Percentiles rank a stretch among this genome's conserved stretches.
Conservation (phyloP, 2,329 filamentous ascomycete species). For the Penicillium concentricum region DNA sequence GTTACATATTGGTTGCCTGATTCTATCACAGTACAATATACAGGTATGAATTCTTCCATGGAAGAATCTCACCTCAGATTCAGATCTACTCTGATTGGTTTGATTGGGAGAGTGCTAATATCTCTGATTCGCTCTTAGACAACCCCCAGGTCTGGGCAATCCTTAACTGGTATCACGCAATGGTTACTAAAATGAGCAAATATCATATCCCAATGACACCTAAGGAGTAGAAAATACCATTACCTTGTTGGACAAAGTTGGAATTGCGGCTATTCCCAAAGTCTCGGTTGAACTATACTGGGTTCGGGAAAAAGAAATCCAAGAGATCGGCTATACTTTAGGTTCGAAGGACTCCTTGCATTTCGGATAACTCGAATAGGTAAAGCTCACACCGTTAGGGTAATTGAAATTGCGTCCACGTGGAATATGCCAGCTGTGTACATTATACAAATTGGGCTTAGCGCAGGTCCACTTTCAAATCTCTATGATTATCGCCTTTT, state of each 20-base stretch:
- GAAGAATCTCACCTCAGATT: conserved; percentile 9
- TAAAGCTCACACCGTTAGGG: not conserved
- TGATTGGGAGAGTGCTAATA: not conserved
- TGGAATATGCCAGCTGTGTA: not conserved
- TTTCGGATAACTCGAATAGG: not conserved
- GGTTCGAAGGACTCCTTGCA: not conserved
- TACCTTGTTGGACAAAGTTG: not conserved
- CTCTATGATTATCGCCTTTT: not conserved
- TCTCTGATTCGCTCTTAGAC: not conserved
- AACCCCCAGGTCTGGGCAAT: not conserved
- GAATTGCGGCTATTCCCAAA: not conserved
- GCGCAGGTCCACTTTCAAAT: not conserved
- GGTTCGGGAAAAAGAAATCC: no score
- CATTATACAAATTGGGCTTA: conserved; percentile 14
- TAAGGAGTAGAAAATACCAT: no score
- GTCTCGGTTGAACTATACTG: not conserved
- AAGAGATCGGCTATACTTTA: not conserved
- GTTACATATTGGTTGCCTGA: not conserved
- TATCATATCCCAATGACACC: no score
- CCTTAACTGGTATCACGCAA: not conserved
- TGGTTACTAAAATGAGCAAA: not conserved
- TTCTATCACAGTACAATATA: not conserved
- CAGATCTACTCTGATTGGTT: not conserved
- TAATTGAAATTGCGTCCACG: not conserved
- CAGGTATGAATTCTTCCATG: not conserved